Base-by-base conservation (phyloP, 2,329 filamentous ascomycete species). In the Raffaelea deltoideospora region DNA sequence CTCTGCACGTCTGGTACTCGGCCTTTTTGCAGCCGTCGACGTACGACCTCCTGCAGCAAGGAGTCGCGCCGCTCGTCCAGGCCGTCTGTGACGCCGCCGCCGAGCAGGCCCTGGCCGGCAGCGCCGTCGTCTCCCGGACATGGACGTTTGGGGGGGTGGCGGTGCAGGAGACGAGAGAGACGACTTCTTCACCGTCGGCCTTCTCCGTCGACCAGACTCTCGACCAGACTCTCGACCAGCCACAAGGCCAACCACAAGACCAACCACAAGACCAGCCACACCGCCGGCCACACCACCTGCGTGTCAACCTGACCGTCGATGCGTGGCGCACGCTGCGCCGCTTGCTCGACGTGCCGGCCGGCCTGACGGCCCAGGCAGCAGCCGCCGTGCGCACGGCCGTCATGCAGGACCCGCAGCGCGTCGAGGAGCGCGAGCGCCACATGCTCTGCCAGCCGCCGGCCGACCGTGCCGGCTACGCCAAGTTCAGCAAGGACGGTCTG, bases 1-100 rank as follows among this genome's bases (percentile, higher is more conserved):
- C 8, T 13, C 39, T 62, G 1, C 60, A 65, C 44, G 9, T 64
- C 4, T 66, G 61, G 62, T 66, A 65, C 45, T 67, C 62, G 0
- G 55, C 57, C 37, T 52, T 33, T 1, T 8, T 40, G 3, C 31
- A 10, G 2, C 17, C 15, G 23, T 14, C 15, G 8, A 18, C 15
- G 9, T 5, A 28, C 4, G 26, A 24, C 3, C 15, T 30, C 10
- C 34, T 40, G 4, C 19, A 21, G 5, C 5, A 26, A 14, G 20
- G 14, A 11, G 21, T 40, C 18, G 13, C 7, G 7, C 31, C 38
- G 11, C 31, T 40, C 1, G 49, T 65, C 10, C 23, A 57, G 24
- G 42, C 51, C 5, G 50, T 59, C 1, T 54, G 53, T 26, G 34
- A 29, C 3, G 56, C 58, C 39, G 55, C 53, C 15, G 37, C 46